Base-by-base conservation (phyloP, 2,329 filamentous ascomycete species). In the Aspergillus sp. region DNA sequence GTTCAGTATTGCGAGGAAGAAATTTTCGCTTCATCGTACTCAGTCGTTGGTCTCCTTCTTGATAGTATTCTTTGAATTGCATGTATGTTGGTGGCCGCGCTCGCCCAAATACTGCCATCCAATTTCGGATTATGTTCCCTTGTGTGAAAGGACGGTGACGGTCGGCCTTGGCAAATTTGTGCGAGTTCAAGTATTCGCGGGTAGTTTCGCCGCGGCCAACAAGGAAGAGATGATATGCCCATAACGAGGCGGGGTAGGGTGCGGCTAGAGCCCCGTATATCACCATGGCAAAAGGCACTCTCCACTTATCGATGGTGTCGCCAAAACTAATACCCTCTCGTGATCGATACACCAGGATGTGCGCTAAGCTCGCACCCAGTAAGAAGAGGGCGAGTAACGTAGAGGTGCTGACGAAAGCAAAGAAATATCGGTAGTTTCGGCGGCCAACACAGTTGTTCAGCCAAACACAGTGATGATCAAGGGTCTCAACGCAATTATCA, bases 401-500 rank as follows among this genome's bases (percentile, higher is more conserved):
- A n/a, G 86, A 87, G 14, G 88, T 87, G 54, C 86, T 86, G 63
- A 99, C 87, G 75, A 97, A 99, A 11, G 90, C 85, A 73, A 98
- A 97, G 76, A 99, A 99, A 75, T 93, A 98, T 62, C 95, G 91
- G 77, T 99, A 99, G 77, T 99, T 99, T 68, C 95, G 90, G 64
- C 93, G 89, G 44, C 95, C 95, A 50, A 99, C 89, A 68, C 95
- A 99, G 74, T 99, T 99, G 78, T 99, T 99, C 62, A 99, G 85
- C 95, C 95, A 99, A 15, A 98, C 93, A 70, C 95, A 99, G 76
- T 99, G 95, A 70, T 99, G 95, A 70, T 99, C 95, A 65, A 97
- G 91, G 0, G 92, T 96, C 75, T 99, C 95, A 59, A 99, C 86
- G 73, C 95, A 99, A 74, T 96, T 97, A 76, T 99, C 93, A 77